Percentiles rank a stretch among this genome's conserved stretches.
phyloP scores from a whole-genome alignment of 192 early-diverging fungal species.

The Coemansia sp. region DNA sequence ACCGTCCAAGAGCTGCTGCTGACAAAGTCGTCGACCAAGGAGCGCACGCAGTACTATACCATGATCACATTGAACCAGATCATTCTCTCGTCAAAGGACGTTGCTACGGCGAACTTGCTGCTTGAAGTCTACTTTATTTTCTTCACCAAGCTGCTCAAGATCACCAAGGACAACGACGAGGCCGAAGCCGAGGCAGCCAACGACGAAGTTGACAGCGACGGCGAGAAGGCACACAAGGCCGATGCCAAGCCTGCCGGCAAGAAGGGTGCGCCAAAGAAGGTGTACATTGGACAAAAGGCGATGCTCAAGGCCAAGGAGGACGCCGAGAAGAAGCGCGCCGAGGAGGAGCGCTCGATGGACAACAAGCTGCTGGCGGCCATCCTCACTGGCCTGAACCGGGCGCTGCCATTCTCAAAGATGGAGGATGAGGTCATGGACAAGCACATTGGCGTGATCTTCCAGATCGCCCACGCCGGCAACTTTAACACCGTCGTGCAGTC shows the following conservation, averaged over 20 bases:
- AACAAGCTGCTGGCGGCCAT: constrained; percentile 87
- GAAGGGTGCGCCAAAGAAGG: constrained; percentile 24
- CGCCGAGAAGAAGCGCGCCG: constrained; percentile 48
- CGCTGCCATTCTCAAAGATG: constrained; percentile 86
- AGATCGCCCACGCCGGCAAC: constrained; percentile 81
- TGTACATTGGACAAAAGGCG: constrained; percentile 49
- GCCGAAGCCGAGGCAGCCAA: constrained; percentile 56
- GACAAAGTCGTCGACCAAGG: constrained; percentile 63
- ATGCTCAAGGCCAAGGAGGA: constrained; percentile 51
- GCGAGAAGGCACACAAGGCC: constrained; percentile 53
- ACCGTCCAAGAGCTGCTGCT: constrained; percentile 88
- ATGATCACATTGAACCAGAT: constrained; percentile 92
- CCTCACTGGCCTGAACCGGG: constrained; percentile 93
- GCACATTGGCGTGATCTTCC: constrained; percentile 90
- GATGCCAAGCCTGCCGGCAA: constrained; percentile 22
- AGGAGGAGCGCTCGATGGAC: constrained; percentile 50
- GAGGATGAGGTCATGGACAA: constrained; percentile 75
- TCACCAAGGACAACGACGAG: constrained; percentile 53
- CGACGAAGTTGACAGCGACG: constrained; percentile 51
- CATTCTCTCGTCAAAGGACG: constrained; percentile 74
- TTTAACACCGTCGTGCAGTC: constrained; percentile 96
- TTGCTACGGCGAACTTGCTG: constrained; percentile 75
- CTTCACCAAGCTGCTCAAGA: constrained; percentile 78
- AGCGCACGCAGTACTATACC: constrained; percentile 89
- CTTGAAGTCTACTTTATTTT: constrained; percentile 90